These are phyloP conservation scores for Schizophyllum commune DNA, from an alignment of 1,284 basidiomycete genomes.

Conservation along the genomic window DNA sequence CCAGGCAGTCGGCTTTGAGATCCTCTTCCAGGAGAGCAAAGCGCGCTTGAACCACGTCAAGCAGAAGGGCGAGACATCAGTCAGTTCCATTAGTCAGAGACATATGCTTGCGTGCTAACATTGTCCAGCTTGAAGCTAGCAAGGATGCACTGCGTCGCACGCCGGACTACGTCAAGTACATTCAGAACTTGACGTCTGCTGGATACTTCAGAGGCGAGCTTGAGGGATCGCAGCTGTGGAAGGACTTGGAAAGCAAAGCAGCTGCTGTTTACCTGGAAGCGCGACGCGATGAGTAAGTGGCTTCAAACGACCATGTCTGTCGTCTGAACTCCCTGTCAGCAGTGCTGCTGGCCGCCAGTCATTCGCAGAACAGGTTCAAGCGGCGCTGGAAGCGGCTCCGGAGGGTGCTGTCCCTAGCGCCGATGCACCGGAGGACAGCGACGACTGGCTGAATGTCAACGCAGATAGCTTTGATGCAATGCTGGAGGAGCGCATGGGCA, in stretches of 20 bases:
- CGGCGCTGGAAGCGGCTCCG: constrained; percentile 42
- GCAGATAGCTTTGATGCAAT: constrained; percentile 57
- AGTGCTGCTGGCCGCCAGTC: constrained; percentile 59
- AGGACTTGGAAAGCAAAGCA: constrained; percentile 63
- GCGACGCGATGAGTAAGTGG: constrained; percentile 57
- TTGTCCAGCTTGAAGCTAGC: constrained; percentile 43
- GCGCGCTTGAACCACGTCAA: constrained; percentile 31
- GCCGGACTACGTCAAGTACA: constrained; percentile 60
- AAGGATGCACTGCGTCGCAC: constrained; percentile 61
- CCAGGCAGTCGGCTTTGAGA: constrained; percentile 90
- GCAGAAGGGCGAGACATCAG: constrained; percentile 36
- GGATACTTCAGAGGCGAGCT: constrained; percentile 75
- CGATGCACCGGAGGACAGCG: constrained; percentile 49
- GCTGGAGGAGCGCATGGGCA: constrained; percentile 37
- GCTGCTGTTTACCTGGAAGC: constrained; percentile 57
- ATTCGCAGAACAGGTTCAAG: constrained; percentile 66
- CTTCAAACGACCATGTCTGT: background rate
- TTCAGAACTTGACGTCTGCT: constrained; percentile 50
- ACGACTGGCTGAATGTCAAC: constrained; percentile 69
- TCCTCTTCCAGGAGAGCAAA: constrained; percentile 82
- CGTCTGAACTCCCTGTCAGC: too few species aligned
- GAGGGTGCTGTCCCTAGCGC: constrained; percentile 14
- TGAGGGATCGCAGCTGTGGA: constrained; percentile 74
- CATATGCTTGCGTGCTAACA: background rate
- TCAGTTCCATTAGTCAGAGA: constrained; percentile 22